Base-by-base conservation (phyloP, 2,329 filamentous ascomycete species). In the Aureobasidium namibiae region DNA sequence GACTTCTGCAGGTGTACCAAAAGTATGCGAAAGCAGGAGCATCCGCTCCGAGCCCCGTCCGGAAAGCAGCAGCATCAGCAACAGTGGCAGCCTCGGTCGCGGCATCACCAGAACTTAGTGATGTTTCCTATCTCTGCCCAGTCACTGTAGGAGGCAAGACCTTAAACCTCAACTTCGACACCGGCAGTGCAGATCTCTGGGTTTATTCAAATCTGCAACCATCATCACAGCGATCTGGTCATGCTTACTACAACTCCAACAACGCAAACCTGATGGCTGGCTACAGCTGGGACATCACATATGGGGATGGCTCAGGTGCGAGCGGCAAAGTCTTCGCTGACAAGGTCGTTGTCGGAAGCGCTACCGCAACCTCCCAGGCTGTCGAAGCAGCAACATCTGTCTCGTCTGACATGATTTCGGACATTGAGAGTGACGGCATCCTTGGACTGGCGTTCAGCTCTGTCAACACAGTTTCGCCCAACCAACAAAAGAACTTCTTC, bases 161-260 rank as follows among this genome's bases (percentile, higher is more conserved):
- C 3, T 68, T 89, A 63, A 80, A 83, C 61, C 70, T 91, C 61
- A 85, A 89, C 68, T 80, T 91, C 62, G 88, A 91, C 64, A 91
- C 88, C 11, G 86, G 78, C 62, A 87, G 77, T 63, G 78, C 84
- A 39, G 85, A 88, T 73, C 80, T 88, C 49, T 94, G 80, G 81
- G 87, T 83, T 34, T 87, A 86, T 72, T 87, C 85, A 0, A 77
- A 76, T 21, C 76, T 84, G 21, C 80, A 85, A 16, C 69, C 80
- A 6, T 65, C 73, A 2, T 71, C 73, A 16, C 72, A 82, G 50
- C 76, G 79, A 29, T 68, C 70, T 9, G 83, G 81, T 4, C 85
- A 88, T 65, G 67, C 72, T 38, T 69, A 83, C 65, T 89, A 89
- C 72, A 74, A 76, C 42, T 77, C 75, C 1, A 73, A 73, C 46